Conservation (phyloP, 768 basidiomycete species). For the Coprinopsis cinerea region DNA sequence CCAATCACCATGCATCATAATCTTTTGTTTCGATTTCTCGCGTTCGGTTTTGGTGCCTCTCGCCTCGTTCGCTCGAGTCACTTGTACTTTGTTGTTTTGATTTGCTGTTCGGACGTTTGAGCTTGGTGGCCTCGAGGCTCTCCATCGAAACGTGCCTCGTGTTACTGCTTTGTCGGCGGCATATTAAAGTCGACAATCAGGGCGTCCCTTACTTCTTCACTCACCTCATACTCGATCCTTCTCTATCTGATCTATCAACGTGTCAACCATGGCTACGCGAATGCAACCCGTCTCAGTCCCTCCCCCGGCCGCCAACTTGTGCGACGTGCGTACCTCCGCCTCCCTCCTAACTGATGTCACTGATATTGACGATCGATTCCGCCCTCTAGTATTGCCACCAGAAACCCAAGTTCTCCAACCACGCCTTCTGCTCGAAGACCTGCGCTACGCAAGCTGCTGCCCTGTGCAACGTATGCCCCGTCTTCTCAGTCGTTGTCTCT, state of each 20-base stretch:
- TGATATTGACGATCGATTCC: constrained; percentile 9
- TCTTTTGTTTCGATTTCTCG: no score
- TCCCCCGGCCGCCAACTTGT: constrained; percentile 21
- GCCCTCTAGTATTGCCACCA: constrained; percentile 41
- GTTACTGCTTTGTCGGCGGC: no score
- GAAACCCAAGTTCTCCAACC: constrained; percentile 41
- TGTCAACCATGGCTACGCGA: constrained; percentile 18
- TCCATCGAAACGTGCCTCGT: no score
- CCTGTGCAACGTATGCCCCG: constrained; percentile 36
- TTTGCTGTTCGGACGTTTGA: no score
- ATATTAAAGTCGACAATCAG: no score
- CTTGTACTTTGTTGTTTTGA: no score
- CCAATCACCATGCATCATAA: no score
- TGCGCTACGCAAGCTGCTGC: constrained; percentile 41
- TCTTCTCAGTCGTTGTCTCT: not conserved
- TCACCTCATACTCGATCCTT: no score
- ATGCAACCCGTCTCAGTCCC: not conserved
- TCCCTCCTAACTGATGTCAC: not conserved
- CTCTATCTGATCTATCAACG: constrained; percentile 11
- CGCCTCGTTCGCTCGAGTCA: no score
- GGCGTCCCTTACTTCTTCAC: no score
- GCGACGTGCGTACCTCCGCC: constrained; percentile 37
- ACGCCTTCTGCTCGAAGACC: constrained; percentile 49
- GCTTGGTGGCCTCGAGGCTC: no score
- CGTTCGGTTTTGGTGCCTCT: no score